phyloP scores from a whole-genome alignment of 129 eudicot genomes.

The Centella asiatica region DNA sequence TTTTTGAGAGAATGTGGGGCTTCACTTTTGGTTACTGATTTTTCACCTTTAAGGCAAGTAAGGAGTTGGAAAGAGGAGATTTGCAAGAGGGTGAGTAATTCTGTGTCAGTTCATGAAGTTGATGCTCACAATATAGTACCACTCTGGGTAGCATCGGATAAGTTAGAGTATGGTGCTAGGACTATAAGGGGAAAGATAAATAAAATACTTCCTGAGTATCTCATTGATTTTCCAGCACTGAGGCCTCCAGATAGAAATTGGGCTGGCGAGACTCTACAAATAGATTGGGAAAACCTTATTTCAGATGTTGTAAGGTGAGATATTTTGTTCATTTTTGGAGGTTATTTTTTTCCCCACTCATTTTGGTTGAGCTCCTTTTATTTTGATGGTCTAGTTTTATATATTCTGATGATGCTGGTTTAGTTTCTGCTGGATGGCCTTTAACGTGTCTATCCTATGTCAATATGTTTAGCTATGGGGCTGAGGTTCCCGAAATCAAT shows the following conservation, averaged over 20 bases:
- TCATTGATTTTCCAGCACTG: constrained; percentile 64
- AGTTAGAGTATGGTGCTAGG: constrained; percentile 86
- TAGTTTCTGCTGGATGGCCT: constrained; percentile 2
- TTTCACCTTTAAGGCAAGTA: constrained; percentile 83
- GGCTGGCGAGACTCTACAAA: constrained; percentile 21
- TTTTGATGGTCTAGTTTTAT: not conserved
- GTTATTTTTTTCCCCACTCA: too few species aligned
- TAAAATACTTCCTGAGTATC: constrained; percentile 70
- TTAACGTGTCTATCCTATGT: constrained; percentile 4
- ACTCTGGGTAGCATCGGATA: constrained; percentile 75
- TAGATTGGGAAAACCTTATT: constrained; percentile 74
- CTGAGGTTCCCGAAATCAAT: constrained; percentile 81
- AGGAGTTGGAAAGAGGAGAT: constrained; percentile 76
- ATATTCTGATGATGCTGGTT: too few species aligned
- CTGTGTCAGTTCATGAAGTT: constrained; percentile 82
- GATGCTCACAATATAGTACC: constrained; percentile 98
- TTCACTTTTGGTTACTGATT: constrained; percentile 86
- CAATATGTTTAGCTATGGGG: constrained; percentile 59
- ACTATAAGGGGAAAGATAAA: constrained; percentile 79
- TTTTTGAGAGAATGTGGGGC: constrained; percentile 72
- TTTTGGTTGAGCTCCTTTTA: not conserved
- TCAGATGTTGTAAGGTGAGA: constrained; percentile 54
- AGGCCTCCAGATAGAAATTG: constrained; percentile 43
- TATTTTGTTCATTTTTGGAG: constrained; percentile 3
- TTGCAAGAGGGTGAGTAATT: constrained; percentile 40